A percentile compares a stretch with the other conserved stretches of the same genome.
phyloP scores from a whole-genome alignment of 2,329 filamentous ascomycete genomes.

The Tympanopsis confertula region DNA sequence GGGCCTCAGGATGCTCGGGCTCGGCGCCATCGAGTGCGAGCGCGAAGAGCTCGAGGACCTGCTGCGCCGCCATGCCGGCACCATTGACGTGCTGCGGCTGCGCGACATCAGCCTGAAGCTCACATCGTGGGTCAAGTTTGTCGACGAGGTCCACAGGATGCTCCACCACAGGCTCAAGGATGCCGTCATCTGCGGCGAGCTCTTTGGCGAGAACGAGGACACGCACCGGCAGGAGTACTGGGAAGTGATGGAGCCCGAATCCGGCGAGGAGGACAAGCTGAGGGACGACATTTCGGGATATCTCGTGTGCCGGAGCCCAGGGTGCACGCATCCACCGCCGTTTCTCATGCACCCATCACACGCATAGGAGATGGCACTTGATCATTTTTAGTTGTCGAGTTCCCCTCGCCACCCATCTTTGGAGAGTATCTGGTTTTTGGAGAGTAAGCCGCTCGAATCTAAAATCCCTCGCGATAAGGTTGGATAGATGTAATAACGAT shows the following conservation, averaged over 20 bases:
- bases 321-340: too few relatives aligned
- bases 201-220: background rate
- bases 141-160: background rate
- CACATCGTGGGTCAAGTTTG: background rate
- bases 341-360: background rate
- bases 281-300: background rate
- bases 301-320: background rate
- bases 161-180: background rate
- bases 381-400: too few relatives aligned
- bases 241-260: background rate
- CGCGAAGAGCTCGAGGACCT: background rate
- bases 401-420: too few relatives aligned
- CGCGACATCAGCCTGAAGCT: background rate
- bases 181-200: background rate
- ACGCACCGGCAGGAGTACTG: background rate
- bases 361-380: too few relatives aligned
- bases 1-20: background rate
- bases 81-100: background rate
- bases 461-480: too few relatives aligned
- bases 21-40: background rate
- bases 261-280: background rate
- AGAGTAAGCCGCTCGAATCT: too few relatives aligned
- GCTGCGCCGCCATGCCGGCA: background rate
- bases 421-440: too few relatives aligned
- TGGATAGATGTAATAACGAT: too few relatives aligned